These are phyloP conservation scores for Climacium dendroides DNA, from an alignment of 225 moss, liverwort and hornwort genomes.

Conservation along the genomic window DNA sequence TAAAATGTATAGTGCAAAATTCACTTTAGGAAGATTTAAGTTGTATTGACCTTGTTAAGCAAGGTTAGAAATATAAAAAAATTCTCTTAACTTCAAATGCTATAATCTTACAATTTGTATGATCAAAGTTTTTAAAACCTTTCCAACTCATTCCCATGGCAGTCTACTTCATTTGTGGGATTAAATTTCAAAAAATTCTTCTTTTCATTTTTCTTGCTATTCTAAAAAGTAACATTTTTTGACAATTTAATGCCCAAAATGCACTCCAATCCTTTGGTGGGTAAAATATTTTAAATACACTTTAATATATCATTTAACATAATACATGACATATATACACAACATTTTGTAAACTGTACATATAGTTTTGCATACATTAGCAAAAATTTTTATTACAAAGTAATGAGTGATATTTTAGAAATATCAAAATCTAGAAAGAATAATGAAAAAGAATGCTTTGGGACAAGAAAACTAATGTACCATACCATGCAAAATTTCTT, in stretches of 20 bases:
- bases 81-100: too few relatives aligned
- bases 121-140: too few relatives aligned
- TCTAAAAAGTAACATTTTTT: neutral
- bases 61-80: too few relatives aligned
- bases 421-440: neutral
- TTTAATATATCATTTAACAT: neutral
- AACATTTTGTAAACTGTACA: neutral
- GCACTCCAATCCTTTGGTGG: accelerated
- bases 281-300: neutral
- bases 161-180: neutral
- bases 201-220: neutral
- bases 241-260: too few relatives aligned
- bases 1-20: too few relatives aligned
- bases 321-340: neutral
- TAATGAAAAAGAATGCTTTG: neutral
- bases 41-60: too few relatives aligned
- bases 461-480: neutral
- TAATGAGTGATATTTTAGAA: neutral
- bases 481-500: neutral
- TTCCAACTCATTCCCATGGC: too few relatives aligned
- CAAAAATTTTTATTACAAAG: neutral
- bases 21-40: too few relatives aligned
- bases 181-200: neutral
- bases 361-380: neutral
- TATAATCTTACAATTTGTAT: too few relatives aligned